phyloP scores from a whole-genome alignment of 2,329 filamentous ascomycete species.

The Monilinia laxa region DNA sequence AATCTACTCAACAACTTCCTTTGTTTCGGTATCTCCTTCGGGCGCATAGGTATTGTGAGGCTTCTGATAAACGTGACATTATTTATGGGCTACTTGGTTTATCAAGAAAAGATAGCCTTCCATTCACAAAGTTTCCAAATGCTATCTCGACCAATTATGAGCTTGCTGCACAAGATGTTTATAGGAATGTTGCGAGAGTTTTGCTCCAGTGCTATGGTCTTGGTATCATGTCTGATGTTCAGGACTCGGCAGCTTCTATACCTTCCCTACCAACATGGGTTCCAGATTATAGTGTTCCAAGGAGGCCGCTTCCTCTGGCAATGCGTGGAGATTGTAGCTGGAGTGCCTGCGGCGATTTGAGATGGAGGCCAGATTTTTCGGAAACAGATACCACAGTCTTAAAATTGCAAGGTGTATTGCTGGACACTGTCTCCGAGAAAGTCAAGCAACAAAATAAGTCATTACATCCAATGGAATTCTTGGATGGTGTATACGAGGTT shows the following conservation, averaged over 20 bases:
- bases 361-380: neutral
- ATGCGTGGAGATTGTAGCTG: slow-evolving; percentile 15
- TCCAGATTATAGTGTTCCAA: slow-evolving; percentile 14
- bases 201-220: slow-evolving; percentile 17
- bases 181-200: neutral
- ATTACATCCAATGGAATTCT: slow-evolving; percentile 7
- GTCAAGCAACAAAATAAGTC: slow-evolving; percentile 6
- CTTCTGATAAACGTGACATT: slow-evolving; percentile 15
- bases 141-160: neutral
- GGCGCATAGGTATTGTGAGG: slow-evolving; percentile 4
- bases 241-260: slow-evolving; percentile 10
- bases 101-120: slow-evolving; percentile 7
- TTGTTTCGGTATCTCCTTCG: slow-evolving; percentile 17
- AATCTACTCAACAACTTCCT: slow-evolving; percentile 5
- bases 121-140: slow-evolving; percentile 9
- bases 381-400: neutral
- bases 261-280: slow-evolving; percentile 17
- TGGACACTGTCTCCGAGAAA: slow-evolving; percentile 4
- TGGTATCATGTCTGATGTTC: slow-evolving; percentile 10
- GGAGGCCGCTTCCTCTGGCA: slow-evolving; percentile 9
- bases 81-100: slow-evolving; percentile 7
- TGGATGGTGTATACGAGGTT: slow-evolving; percentile 4
- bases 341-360: slow-evolving; percentile 6
- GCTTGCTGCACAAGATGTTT: neutral
- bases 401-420: slow-evolving; percentile 8